Conservation (phyloP, 2,329 filamentous ascomycete genomes). For the Colletotrichum phormii region DNA sequence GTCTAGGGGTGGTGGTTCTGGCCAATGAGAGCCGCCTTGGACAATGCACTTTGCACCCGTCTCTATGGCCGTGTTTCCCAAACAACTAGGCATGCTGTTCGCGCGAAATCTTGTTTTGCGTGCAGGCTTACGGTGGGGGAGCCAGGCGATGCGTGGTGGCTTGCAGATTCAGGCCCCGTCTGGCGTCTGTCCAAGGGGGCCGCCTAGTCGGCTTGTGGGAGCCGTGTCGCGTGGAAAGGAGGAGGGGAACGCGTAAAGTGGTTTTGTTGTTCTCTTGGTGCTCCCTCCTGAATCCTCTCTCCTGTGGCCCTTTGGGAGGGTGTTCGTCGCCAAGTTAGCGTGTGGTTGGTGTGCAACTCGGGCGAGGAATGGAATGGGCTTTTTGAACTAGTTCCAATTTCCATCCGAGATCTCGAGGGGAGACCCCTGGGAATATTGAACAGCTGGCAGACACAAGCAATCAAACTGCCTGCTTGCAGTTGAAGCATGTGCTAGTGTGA, state of each 20-base stretch:
- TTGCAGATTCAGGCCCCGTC: conserved; percentile 29
- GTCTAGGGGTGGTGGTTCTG: neutral
- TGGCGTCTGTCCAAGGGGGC: neutral
- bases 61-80: conserved; percentile 7
- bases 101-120: conserved; percentile 36
- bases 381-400: conserved; percentile 28
- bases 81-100: conserved; percentile 27
- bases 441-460: conserved; percentile 35
- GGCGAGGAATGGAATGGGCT: conserved; percentile 21
- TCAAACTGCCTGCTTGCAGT: conserved; percentile 27
- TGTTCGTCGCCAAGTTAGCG: conserved; percentile 8
- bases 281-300: neutral
- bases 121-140: conserved; percentile 33
- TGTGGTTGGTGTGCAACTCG: conserved; percentile 23
- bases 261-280: conserved; percentile 19
- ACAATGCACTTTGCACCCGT: neutral
- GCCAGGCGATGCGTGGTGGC: conserved; percentile 28
- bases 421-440: conserved; percentile 36
- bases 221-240: conserved; percentile 27
- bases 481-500: conserved; percentile 27
- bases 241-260: conserved; percentile 34
- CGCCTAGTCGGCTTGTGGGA: conserved; percentile 23
- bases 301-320: neutral
- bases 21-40: neutral
- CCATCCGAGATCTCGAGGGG: conserved; percentile 31